Base-by-base conservation (phyloP, 441 rosid genomes). In the Manihot esculenta region DNA sequence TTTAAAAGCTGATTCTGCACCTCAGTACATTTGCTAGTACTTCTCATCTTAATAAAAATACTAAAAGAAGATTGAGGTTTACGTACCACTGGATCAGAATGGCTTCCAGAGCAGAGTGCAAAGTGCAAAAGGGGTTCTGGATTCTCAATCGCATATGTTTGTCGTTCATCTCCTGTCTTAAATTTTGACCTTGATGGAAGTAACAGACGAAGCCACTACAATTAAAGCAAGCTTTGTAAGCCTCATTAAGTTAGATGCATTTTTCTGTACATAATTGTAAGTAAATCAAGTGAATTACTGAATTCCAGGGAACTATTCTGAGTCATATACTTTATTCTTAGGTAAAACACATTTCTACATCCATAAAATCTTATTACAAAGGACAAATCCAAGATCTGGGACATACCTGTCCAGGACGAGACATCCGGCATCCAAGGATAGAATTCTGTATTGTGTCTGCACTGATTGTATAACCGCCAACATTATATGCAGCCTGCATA, bases 81-180 rank as follows among this genome's bases (percentile, higher is more conserved):
- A 68, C 71, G 62, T 92, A 94, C 97, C 84, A 92, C 89, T 9
- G 99, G 99, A 79, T 94, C 97, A 7, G 96, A 94, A 81, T 88
- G 96, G 86, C 87, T 92, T 76, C 97, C 97, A 21, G 88, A 90
- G 69, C 92, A 77, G 64, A 94, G 96, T 24, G 94, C 91, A 68
- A 94, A 94, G 80, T 90, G 89, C 55, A 92, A 64, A 60, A 84
- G 97, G 59, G 96, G 88, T 73, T 90, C 99, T 0, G 89, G 84
- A 76, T 75, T 85, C 33, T 85, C 84, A 50, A 90, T 80, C 56
- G 89, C 86, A 77, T 86, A 92, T 6, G 85, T 85, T 79, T 83
- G 86, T 59, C 97, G 81, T 61, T 79, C 84, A 77, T 90, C 95
- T 68, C 89, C 92, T 3, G 76, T 75, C 85, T 84, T 94, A 84